Conservation (phyloP, 177 flowering plant genomes). For the Vitis hybrid region DNA sequence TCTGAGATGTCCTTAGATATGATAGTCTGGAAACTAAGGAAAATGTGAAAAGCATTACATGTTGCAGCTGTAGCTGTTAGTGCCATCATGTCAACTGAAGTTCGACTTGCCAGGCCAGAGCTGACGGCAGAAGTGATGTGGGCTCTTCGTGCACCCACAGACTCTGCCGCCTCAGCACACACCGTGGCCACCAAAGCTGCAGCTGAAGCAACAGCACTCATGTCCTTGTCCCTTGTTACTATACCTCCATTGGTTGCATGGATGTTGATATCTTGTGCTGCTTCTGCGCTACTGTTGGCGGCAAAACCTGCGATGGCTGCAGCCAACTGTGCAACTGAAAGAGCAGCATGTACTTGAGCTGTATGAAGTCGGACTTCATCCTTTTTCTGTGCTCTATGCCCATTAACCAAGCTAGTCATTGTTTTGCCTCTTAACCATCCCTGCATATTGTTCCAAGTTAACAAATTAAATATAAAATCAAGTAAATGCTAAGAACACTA, state of each 20-base stretch:
- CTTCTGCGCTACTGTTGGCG: slow-evolving; percentile 5
- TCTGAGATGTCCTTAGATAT: neutral
- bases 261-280: neutral
- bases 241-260: neutral
- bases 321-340: slow-evolving; percentile 31
- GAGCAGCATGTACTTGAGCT: slow-evolving; percentile 31
- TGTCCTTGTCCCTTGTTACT: slow-evolving; percentile 3
- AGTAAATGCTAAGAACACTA: too few species aligned
- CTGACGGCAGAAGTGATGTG: slow-evolving; percentile 21
- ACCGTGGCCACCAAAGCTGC: slow-evolving; percentile 29
- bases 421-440: slow-evolving; percentile 19
- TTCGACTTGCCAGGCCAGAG: slow-evolving; percentile 24
- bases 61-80: slow-evolving; percentile 35
- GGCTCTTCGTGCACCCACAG: slow-evolving; percentile 24
- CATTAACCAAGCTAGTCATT: slow-evolving; percentile 7
- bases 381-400: slow-evolving; percentile 16
- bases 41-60: slow-evolving; percentile 14
- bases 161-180: slow-evolving; percentile 38
- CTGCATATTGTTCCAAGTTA: slow-evolving; percentile 7
- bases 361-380: slow-evolving; percentile 28
- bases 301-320: slow-evolving; percentile 28
- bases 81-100: slow-evolving; percentile 20
- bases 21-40: neutral
- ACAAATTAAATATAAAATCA: neutral
- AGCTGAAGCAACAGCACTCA: slow-evolving; percentile 25